These are phyloP conservation scores for Ustilago tritici DNA, from an alignment of 1,284 basidiomycete genomes.

Conservation along the genomic window DNA sequence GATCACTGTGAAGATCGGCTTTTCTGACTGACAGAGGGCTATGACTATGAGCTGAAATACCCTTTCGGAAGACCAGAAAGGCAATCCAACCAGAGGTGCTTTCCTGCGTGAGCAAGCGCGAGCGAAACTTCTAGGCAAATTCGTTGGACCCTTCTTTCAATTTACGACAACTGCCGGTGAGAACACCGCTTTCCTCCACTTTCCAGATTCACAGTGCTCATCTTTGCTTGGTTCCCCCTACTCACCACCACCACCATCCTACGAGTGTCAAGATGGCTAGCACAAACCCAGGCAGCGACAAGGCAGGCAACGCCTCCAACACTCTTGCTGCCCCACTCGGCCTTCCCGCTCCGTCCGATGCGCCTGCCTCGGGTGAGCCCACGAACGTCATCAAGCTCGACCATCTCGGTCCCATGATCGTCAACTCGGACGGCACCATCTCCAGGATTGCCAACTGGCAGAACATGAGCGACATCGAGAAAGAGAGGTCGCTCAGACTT, in stretches of 20 bases:
- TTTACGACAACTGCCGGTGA: conserved; percentile 11
- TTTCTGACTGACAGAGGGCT: background rate
- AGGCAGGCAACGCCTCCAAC: background rate
- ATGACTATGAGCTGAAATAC: background rate
- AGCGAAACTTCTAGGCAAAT: conserved; percentile 21
- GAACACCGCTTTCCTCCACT: conserved; percentile 8
- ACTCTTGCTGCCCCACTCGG: conserved; percentile 23
- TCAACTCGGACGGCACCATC: conserved; percentile 63
- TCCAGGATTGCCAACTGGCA: conserved; percentile 62
- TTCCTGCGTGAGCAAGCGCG: background rate
- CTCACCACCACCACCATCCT: background rate
- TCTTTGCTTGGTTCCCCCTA: background rate
- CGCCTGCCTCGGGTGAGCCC: conserved; percentile 12
- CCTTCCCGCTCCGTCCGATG: conserved; percentile 47
- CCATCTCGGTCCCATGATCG: conserved; percentile 59
- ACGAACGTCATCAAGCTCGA: conserved; percentile 57
- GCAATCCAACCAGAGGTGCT: background rate
- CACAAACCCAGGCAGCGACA: conserved; percentile 5
- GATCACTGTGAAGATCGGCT: background rate
- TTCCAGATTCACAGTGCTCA: background rate
- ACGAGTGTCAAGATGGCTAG: conserved; percentile 15
- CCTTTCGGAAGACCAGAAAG: background rate
- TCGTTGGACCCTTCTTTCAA: conserved; percentile 9
- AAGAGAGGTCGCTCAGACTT: conserved; percentile 52
- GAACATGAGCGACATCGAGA: conserved; percentile 53